Evolutionary conservation across 1,284 basidiomycete genomes (phyloP), one percentile per base, ranked within the genome.

Genomic region (Erythrobasidium hasegawianum): DNA sequence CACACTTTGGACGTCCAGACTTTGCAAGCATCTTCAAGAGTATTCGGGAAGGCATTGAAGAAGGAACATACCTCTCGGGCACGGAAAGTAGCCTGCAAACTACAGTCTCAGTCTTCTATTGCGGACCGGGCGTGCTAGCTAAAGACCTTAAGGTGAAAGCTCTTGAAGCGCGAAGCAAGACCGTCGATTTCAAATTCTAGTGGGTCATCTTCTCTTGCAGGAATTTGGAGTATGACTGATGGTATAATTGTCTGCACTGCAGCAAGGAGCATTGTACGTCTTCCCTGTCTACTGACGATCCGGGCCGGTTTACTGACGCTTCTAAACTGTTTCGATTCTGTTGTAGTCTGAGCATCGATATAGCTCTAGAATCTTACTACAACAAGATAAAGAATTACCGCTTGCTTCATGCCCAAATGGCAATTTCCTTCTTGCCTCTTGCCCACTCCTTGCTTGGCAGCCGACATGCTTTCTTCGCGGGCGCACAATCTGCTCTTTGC

Each of bases 1-100:
- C 90, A 10, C 87, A 87, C 81, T 94, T 88, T 75, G 90, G 91
- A 24, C 86, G 90, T 55, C 90, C 90, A 13, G 85, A 93, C 75
- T 94, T 88, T 86, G 85, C 84, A 76, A 78, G 81, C 52, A 87
- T 94, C 74, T 93, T 89, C 75, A 77, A 80, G 18, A 82, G 83
- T 66, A 84, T 92, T 76, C 82, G 82, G 70, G 81, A 83, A 70
- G 85, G 86, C 2, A 88, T 94, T 73, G 87, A 91, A 76, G 78
- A 79, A 40, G 89, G 89, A 16, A 83, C 84, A 67, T 92, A 91
- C 76, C 80, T 92, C 41, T 85, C 87, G 16, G 88, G 89, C 41
- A 82, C 82, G 71, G 86, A 86, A 69, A 82, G 86, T 8, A 87
- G 88, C 71, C 78, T 90, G 57, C 88, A 84, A 79, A 90, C 87